phyloP scores from a whole-genome alignment of 192 early-diverging fungal species.

The Glomus cerebriforme region DNA sequence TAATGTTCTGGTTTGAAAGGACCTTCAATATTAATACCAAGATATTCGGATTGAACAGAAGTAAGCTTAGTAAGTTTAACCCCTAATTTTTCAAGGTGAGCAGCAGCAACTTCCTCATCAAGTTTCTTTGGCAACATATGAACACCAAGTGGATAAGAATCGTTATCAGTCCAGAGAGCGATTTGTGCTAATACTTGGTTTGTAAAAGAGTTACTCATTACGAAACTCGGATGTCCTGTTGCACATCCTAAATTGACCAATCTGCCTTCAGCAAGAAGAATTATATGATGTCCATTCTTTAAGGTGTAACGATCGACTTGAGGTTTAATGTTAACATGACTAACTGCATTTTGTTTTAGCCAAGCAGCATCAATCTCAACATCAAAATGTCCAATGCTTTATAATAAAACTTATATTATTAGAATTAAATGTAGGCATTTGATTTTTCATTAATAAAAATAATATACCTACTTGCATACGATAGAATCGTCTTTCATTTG shows the following conservation, averaged over 20 bases:
- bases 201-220: slow-evolving; percentile 99
- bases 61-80: slow-evolving; percentile 89
- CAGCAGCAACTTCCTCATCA: slow-evolving; percentile 97
- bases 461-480: slow-evolving; percentile 77
- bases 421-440: background rate
- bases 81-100: slow-evolving; percentile 93
- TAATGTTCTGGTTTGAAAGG: slow-evolving; percentile 98
- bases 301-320: slow-evolving; percentile 97
- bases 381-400: slow-evolving; percentile 97
- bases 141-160: slow-evolving; percentile 89
- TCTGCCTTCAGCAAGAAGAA: slow-evolving; percentile 98
- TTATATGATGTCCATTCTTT: slow-evolving; percentile 89
- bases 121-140: slow-evolving; percentile 99
- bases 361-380: slow-evolving; percentile 98
- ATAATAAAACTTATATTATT: slow-evolving; percentile 3
- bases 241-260: slow-evolving; percentile 99
- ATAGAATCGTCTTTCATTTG: slow-evolving; percentile 98
- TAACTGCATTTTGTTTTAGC: slow-evolving; percentile 92
- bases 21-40: slow-evolving; percentile 78
- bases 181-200: slow-evolving; percentile 99
- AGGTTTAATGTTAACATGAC: slow-evolving; percentile 95
- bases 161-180: slow-evolving; percentile 93
- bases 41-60: slow-evolving; percentile 75
- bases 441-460: background rate
- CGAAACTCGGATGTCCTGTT: slow-evolving; percentile 98